Percentiles rank a stretch among this genome's conserved stretches.
These are phyloP conservation scores for Lactuca saligna DNA, from an alignment of 129 eudicot genomes.

Conservation along the genomic window DNA sequence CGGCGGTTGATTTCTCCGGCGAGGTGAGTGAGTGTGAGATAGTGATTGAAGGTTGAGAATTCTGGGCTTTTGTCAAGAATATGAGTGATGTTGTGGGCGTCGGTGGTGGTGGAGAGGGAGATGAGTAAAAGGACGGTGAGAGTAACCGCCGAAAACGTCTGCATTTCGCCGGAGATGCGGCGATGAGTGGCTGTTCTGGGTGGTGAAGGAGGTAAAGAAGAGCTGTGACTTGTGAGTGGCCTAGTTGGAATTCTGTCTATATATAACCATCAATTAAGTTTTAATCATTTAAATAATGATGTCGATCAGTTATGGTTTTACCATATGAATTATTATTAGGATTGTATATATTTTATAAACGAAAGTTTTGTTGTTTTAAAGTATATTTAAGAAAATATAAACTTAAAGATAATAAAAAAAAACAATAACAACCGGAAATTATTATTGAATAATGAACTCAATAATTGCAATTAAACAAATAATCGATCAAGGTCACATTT, in stretches of 20 bases:
- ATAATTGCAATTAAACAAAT: conserved; percentile 22
- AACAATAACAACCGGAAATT: neutral
- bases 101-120: conserved; percentile 36
- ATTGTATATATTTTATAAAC: no score
- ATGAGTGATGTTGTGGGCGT: conserved; percentile 69
- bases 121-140: conserved; percentile 35
- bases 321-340: no score
- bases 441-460: neutral
- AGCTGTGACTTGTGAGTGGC: conserved; percentile 18
- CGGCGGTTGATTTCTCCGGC: conserved; percentile 69
- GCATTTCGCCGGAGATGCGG: conserved; percentile 34
- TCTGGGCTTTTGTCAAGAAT: conserved; percentile 72
- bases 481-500: conserved; percentile 18
- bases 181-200: neutral
- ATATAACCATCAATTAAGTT: neutral
- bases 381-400: neutral
- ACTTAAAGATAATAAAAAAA: neutral
- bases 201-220: neutral
- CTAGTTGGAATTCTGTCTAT: conserved; percentile 9
- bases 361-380: neutral
- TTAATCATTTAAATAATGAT: neutral
- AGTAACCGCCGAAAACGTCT: conserved; percentile 13
- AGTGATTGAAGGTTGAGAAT: conserved; percentile 62
- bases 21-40: conserved; percentile 66
- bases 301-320: no score